Conservation (phyloP, 2,329 filamentous ascomycete genomes). For the Ceratocystis harringtonii region DNA sequence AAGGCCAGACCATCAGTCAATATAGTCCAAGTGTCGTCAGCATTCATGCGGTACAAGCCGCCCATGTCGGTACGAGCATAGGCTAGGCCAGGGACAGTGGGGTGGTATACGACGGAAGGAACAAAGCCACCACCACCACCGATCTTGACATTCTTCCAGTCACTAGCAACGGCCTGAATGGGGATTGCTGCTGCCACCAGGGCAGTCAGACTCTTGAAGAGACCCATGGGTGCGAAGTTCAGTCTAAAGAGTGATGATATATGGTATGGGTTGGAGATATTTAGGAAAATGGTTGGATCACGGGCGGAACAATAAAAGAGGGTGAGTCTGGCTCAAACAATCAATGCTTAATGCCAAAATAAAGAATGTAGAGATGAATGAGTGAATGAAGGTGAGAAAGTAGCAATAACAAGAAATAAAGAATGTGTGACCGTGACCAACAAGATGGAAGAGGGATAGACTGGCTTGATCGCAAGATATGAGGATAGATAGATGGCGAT, state of each 20-base stretch:
- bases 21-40: constrained; percentile 40
- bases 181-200: constrained; percentile 19
- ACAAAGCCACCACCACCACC: constrained; percentile 44
- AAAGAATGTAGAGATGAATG: neutral
- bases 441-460: neutral
- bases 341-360: neutral
- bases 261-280: neutral
- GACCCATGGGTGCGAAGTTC: neutral
- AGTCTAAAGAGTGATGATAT: neutral
- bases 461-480: neutral
- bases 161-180: constrained; percentile 24
- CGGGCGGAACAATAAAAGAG: neutral
- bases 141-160: constrained; percentile 36
- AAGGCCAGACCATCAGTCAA: constrained; percentile 34
- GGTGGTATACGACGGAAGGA: constrained; percentile 42
- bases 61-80: constrained; percentile 45
- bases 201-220: constrained; percentile 8
- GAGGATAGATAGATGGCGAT: no score
- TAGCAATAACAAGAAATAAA: neutral
- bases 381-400: neutral
- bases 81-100: constrained; percentile 33
- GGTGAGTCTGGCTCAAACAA: neutral
- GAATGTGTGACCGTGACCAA: neutral
- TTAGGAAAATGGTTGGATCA: neutral
- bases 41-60: constrained; percentile 39